phyloP scores from a whole-genome alignment of 225 moss, liverwort and hornwort species.

The Sphagnum tenellum region DNA sequence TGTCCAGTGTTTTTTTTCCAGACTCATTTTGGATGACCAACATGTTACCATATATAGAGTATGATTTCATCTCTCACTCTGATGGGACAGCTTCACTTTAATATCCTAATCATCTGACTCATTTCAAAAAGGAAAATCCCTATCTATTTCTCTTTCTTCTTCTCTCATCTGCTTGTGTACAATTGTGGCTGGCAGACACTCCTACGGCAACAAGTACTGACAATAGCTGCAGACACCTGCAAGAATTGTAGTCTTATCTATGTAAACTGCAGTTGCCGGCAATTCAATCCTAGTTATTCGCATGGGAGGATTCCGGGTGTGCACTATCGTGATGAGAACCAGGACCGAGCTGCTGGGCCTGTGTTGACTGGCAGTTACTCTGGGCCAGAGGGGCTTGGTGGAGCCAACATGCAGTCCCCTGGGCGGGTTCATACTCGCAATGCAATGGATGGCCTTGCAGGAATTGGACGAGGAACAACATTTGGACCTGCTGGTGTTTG shows the following conservation, averaged over 20 bases:
- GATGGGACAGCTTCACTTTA: too few species aligned
- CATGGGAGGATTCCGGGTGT: conserved; percentile 35
- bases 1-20: too few species aligned
- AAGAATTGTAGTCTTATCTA: conserved; percentile 42
- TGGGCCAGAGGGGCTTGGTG: conserved; percentile 1
- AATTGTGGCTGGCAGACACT: conserved; percentile 20
- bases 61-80: too few species aligned
- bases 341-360: conserved; percentile 21
- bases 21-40: too few species aligned
- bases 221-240: conserved; percentile 43
- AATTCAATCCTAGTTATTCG: conserved; percentile 35
- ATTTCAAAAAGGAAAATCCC: too few species aligned
- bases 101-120: too few species aligned
- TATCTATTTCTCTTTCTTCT: too few species aligned
- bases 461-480: conserved; percentile 39
- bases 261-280: conserved; percentile 33
- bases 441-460: conserved; percentile 43
- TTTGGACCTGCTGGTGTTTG: conserved; percentile 40
- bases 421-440: conserved; percentile 34
- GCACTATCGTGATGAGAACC: conserved; percentile 16
- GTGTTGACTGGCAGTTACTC: conserved; percentile 17
- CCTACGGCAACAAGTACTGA: conserved; percentile 39
- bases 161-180: too few species aligned
- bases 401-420: conserved; percentile 17
- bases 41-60: too few species aligned